phyloP scores from a whole-genome alignment of 371 early-diverging fungal species.

The Mucor plumbeus region DNA sequence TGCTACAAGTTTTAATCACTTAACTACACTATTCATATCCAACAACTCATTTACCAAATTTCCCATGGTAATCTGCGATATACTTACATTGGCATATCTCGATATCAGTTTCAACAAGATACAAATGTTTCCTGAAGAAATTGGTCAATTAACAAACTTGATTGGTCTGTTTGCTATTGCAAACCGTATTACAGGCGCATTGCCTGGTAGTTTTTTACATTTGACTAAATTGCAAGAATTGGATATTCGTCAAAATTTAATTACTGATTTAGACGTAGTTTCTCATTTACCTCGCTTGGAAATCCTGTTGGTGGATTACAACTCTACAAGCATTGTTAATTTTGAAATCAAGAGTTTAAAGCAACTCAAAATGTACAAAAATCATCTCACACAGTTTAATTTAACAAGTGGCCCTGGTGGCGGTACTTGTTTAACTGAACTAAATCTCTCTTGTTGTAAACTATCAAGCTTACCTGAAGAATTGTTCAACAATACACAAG shows the following conservation, averaged over 20 bases:
- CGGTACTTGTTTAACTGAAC: constrained; percentile 45
- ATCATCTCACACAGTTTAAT: constrained; percentile 65
- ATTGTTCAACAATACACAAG: constrained; percentile 63
- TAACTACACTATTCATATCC: constrained; percentile 75
- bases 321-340: constrained; percentile 63
- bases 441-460: constrained; percentile 78
- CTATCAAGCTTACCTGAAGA: constrained; percentile 74
- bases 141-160: constrained; percentile 69
- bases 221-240: constrained; percentile 71
- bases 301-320: constrained; percentile 70
- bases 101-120: constrained; percentile 90
- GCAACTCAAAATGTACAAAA: constrained; percentile 61
- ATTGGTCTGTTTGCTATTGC: constrained; percentile 70
- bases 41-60: constrained; percentile 78
- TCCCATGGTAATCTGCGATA: constrained; percentile 45
- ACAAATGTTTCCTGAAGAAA: constrained; percentile 70
- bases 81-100: constrained; percentile 66
- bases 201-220: constrained; percentile 65
- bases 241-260: constrained; percentile 76
- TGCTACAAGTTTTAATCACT: constrained; percentile 54
- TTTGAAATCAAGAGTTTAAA: constrained; percentile 50
- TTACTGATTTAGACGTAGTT: constrained; percentile 68
- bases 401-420: constrained; percentile 14
- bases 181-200: constrained; percentile 70
- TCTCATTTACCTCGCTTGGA: constrained; percentile 63